A percentile compares a stretch with the other conserved stretches of the same genome.
Evolutionary conservation across 148 eudicot species (phyloP).

Genomic region (Silene uniflora): DNA sequence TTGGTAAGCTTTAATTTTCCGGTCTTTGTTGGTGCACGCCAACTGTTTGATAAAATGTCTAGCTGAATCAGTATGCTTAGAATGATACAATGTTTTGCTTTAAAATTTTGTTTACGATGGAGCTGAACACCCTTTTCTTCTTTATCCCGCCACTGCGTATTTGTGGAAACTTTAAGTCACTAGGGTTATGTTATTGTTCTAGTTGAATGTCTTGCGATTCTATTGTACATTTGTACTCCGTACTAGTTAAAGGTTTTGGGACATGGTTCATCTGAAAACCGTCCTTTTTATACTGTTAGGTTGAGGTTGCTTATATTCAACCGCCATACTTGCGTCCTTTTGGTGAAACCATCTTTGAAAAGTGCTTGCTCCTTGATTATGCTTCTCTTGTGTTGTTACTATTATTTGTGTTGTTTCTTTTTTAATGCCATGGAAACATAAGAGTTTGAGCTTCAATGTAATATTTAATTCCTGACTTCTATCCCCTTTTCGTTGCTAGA

Average conservation of each 20-base stretch:
- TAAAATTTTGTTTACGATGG: no score
- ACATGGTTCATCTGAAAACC: neutral
- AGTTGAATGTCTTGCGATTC: neutral
- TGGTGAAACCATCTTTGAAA: neutral
- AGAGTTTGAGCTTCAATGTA: no score
- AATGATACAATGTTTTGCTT: neutral
- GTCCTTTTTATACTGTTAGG: neutral
- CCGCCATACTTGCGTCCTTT: neutral
- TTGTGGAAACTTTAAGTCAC: no score
- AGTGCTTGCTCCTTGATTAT: no score
- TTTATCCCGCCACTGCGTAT: no score
- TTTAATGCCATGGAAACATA: no score
- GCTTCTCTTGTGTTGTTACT: no score
- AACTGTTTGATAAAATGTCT: conserved; percentile 36
- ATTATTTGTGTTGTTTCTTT: neutral
- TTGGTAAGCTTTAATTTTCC: conserved; percentile 33
- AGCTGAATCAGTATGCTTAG: neutral
- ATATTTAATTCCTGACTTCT: no score
- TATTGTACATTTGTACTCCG: no score
- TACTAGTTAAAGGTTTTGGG: neutral
- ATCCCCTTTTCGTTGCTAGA: no score
- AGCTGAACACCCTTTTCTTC: no score
- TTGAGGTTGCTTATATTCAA: neutral
- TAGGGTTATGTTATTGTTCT: no score
- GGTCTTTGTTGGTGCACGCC: conserved; percentile 15